Base-by-base conservation (phyloP, 2,329 filamentous ascomycete species). In the Thielaviopsis populi region DNA sequence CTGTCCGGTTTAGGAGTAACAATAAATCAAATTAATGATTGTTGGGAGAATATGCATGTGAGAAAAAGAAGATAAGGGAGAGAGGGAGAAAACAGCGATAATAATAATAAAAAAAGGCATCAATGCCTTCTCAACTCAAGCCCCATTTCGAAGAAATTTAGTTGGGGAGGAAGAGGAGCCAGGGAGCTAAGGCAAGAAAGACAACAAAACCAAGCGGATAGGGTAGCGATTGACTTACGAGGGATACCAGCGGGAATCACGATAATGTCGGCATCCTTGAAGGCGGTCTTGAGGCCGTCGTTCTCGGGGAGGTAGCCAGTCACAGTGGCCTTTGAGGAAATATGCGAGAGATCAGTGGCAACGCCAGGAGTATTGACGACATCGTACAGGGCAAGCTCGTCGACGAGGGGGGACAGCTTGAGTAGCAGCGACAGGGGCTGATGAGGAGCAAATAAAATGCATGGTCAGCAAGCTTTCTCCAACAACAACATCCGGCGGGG, bases 301-400 rank as follows among this genome's bases (percentile, higher is more conserved):
- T 95, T 85, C 74, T 84, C 83, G 70, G 92, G 92, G 66, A 97
- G 85, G 79, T 87, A 95, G 75, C 92, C 92, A 66, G 85, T 85
- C 70, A 92, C 84, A 82, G 88, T 90, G 68, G 94, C 92, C 70
- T 83, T 82, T 67, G 91, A 89, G 66, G 92, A 96, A 78, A 99
- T 97, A 82, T 99, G 94, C 67, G 91, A 96, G 67, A 99, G 85
- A 75, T 99, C 94, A 72, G 92, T 86, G 69, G 91, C 89, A 73
- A 99, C 94, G 77, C 94, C 94, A 71, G 91, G 91, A 61, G 91
- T 95, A 83, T 97, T 96, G 77, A 97, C 92, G 69, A 99, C 91
- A 95, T 99, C 94, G 82, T 96, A 99, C 71, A 99, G 88, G 67
- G 91, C 82, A 71, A 99, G 89, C 80, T 97, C 89, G 72, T 92